A percentile compares a stretch with the other conserved stretches of the same genome.
Conservation (phyloP, 2,329 filamentous ascomycete genomes). For the Sphaerulina vaccinii region DNA sequence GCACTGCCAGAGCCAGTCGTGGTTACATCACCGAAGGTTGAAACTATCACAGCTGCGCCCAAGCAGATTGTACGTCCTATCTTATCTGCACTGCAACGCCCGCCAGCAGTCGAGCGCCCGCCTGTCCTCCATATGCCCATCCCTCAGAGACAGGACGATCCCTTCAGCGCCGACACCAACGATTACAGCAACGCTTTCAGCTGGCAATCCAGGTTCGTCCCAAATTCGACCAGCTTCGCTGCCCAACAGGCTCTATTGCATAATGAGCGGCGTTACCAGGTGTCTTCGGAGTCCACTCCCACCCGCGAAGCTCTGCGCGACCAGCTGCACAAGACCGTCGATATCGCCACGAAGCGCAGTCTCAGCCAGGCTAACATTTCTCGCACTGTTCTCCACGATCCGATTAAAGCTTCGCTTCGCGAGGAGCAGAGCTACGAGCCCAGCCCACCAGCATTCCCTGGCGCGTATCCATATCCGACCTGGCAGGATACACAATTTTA, state of each 20-base stretch:
- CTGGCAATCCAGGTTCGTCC: not conserved
- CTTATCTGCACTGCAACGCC: not conserved
- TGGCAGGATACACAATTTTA: constrained; percentile 4
- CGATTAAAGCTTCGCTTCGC: constrained; percentile 23
- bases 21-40: not conserved
- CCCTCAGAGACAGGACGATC: constrained; percentile 1
- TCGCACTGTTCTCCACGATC: constrained; percentile 36
- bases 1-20: constrained; percentile 28
- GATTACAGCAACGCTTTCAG: not conserved
- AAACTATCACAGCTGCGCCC: not conserved
- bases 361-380: constrained; percentile 29
- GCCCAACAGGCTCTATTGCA: not conserved
- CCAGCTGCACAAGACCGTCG: constrained; percentile 32
- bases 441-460: not conserved
- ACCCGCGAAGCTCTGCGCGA: constrained; percentile 29
- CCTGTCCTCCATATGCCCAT: not conserved
- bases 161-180: not conserved
- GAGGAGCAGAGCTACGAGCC: not conserved
- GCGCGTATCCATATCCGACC: constrained; percentile 1
- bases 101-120: not conserved
- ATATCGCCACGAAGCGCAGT: constrained; percentile 31
- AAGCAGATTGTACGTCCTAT: too few relatives aligned
- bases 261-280: not conserved
- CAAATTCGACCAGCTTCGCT: not conserved
- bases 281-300: constrained; percentile 7